Evolutionary conservation across 2,329 filamentous ascomycete species (phyloP), one percentile per base, ranked within the genome.

Genomic region (Aspergillus arachidicola): DNA sequence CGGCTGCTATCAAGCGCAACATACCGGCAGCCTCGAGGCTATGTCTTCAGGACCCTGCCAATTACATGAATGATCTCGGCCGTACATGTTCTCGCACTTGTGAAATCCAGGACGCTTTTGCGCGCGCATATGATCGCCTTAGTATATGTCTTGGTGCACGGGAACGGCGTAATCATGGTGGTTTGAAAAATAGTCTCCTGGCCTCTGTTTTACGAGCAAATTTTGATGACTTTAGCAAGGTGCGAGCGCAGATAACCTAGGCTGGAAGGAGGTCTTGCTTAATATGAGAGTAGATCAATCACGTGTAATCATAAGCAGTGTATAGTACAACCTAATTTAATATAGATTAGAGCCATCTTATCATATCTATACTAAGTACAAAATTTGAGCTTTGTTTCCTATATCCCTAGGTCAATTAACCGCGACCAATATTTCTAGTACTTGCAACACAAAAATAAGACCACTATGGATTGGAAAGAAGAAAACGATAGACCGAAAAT

Each of bases 1-100:
- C 68, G 45, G 68, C 79, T 72, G 66, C 76, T 67, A 14, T 76
- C 6, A 72, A 66, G 48, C 64, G 70, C n/a, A 78, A 78, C 51
- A 19, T 53, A 0, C 59, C 62, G 21, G 62, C 64, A 19, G 70
- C 71, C 5, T 67, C 79, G 60, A 75, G 85, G 57, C 77, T 89
- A 57, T 84, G 79, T 63, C 76, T 89, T 16, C 86, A 87, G 72
- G 86, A 89, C 68, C 87, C 87, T 0, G 84, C 85, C 9, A 81
- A 88, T 69, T 79, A 81, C 23, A 79, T 79, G 69, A 87, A 87
- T 70, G 84, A 89, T 69, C 78, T 89, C 1, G 87, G 87, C 38
- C 75, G 76, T 50, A 80, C 80, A 59, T 80, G 76, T 51, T 75
- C 79, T 59, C 79, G 79, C 16, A 84, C 85, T 64, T 80, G 80